Percentiles rank a stretch among this genome's conserved stretches.
phyloP scores from a whole-genome alignment of 1,139 yeast species.

The Arxiozyma slooffiae region DNA sequence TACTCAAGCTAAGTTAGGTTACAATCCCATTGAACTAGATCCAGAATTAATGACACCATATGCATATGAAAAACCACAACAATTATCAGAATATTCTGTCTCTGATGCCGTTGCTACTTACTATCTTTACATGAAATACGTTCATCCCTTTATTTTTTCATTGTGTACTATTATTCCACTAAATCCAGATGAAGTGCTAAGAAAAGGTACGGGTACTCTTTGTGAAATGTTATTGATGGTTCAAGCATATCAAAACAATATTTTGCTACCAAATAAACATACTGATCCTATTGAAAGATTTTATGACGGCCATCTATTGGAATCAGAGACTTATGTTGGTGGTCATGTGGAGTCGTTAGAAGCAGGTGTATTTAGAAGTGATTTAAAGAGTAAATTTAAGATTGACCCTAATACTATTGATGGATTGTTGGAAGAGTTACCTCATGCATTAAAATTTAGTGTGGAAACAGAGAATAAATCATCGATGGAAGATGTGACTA shows the following conservation, averaged over 20 bases:
- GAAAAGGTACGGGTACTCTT: conserved; percentile 97
- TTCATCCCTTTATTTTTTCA: conserved; percentile 94
- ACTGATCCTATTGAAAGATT: conserved; percentile 86
- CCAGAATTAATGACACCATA: conserved; percentile 98
- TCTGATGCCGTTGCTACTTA: conserved; percentile 99
- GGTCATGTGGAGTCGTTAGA: conserved; percentile 97
- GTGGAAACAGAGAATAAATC: conserved; percentile 74
- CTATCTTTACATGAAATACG: conserved; percentile 89
- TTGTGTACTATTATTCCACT: conserved; percentile 91
- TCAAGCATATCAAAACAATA: conserved; percentile 74
- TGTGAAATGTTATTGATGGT: conserved; percentile 98
- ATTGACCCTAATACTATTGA: conserved; percentile 78
- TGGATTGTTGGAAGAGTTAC: conserved; percentile 63
- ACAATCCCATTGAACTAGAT: conserved; percentile 91
- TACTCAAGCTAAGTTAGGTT: conserved; percentile 89
- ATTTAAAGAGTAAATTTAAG: conserved; percentile 62
- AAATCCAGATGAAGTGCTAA: conserved; percentile 88
- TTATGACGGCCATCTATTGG: conserved; percentile 86
- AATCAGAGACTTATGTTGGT: conserved; percentile 96
- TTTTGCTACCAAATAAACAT: conserved; percentile 86
- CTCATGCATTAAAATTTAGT: conserved; percentile 69
- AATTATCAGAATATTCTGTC: conserved; percentile 90
- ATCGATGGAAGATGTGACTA: conserved; percentile 62
- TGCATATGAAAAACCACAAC: conserved; percentile 88
- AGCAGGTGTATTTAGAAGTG: conserved; percentile 95